Base-by-base conservation (phyloP, 441 rosid genomes). In the Brassica hybrid region DNA sequence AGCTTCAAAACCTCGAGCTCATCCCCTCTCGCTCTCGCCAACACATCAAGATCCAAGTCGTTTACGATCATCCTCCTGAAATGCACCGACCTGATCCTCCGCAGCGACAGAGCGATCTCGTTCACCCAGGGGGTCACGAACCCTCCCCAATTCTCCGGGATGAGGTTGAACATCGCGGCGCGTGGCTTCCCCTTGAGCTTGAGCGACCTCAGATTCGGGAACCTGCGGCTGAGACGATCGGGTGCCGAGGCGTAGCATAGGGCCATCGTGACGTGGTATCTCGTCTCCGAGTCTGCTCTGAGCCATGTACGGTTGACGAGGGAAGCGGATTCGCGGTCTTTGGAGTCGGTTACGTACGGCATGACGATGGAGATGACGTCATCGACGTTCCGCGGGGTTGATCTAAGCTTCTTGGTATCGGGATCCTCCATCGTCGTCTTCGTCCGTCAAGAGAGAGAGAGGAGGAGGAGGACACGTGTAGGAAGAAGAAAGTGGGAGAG, bases 121-220 rank as follows among this genome's bases (percentile, higher is more conserved):
- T 48, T 57, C 3, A 90, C 89, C 98, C 98, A 95, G 0, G 94
- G 94, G 3, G 90, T 84, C 10, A 86, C 92, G 21, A 78, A 83
- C 0, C 99, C 97, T 6, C 97, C 98, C 99, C 98, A 90, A 67
- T 90, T 86, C 82, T 93, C 97, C 0, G 94, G 97, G 32, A 95
- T 93, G 21, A 90, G 80, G 69, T 91, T 93, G 66, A 95, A 91
- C 97, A 93, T 88, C n/a, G 96, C 96, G 0, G 96, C 97, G 65
- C 98, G 58, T 0, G 97, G 97, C 84, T 89, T 91, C 7, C 96
- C 99, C 69, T 93, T 96, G n/a, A 96, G 75, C 75, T 85, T 85
- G 67, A 96, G 76, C n/a, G 99, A 96, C 79, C 95, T 97, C 4
- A 96, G 78, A 70, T 85, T 83, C 0, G 68, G 38, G 38, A 96